Base-by-base conservation (phyloP, 805 yeast genomes). In the Suhomyces emberorum region DNA sequence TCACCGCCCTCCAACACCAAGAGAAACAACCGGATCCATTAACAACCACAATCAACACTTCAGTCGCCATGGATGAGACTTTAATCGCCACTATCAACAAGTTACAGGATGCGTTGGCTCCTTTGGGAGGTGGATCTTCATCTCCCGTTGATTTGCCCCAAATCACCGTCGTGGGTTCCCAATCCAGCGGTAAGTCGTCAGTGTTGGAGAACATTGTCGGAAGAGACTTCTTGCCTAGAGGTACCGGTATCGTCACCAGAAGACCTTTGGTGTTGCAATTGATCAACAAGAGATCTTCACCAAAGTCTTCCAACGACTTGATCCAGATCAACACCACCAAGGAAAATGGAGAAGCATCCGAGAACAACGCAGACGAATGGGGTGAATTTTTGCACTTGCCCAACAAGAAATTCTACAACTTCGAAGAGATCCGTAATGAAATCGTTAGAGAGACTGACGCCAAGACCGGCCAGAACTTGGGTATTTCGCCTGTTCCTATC, bases 321-420 rank as follows among this genome's bases (percentile, higher is more conserved):
- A 56, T 74, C 20, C 66, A 69, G 37, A 65, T 74, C 39, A 66
- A 72, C 41, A 56, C 75, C 18, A 54, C 58, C 33, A 65, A 64
- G 43, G 66, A 65, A 15, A 58, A 65, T 37, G 77, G 78, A 19
- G 68, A 69, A 32, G 68, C 72, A 28, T 68, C 79, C 10, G 93
- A 83, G 56, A 83, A 83, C 61, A 83, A 83, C 54, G 72, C 70
- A 27, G 82, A 76, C 44, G 98, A 91, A 68, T 93, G 98, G 97
- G 98, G 98, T 44, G 98, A 93, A 63, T 93, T 93, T 61, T 73
- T 91, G 48, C 98, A 93, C 59, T 66, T 85, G 35, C 98, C 97
- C 26, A 87, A 86, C 39, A 81, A 87, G 67, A 81, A 85, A 59
- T 84, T 86, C 66, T 84, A 73, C 69, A 85, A 88, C 57, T 93